These are phyloP conservation scores for Hygrocybe punicea DNA, from an alignment of 768 basidiomycete genomes.

Conservation along the genomic window DNA sequence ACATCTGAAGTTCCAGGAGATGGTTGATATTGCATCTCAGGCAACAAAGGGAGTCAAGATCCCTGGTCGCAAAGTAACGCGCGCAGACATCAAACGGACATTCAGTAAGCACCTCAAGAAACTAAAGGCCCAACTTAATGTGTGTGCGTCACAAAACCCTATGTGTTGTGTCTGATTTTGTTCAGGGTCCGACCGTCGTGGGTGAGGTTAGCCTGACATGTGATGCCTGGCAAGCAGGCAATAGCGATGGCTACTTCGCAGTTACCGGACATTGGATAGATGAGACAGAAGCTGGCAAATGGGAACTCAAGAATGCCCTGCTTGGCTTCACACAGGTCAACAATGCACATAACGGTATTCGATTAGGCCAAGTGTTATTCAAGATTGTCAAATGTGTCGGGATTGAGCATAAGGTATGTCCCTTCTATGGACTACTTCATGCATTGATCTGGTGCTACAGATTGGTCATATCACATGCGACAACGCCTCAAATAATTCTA, in stretches of 20 bases:
- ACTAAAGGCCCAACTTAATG: neutral
- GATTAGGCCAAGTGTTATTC: conserved; percentile 39
- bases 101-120: conserved; percentile 18
- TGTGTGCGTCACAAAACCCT: neutral
- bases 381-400: conserved; percentile 27
- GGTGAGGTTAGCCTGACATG: conserved; percentile 31
- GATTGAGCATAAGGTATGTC: conserved; percentile 30
- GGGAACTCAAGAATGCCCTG: conserved; percentile 29
- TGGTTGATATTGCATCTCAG: no score
- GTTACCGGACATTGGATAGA: conserved; percentile 42
- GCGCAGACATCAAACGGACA: conserved; percentile 26
- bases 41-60: conserved; percentile 35
- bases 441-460: conserved; percentile 14
- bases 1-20: no score
- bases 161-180: no score
- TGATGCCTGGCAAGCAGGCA: conserved; percentile 41
- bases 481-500: conserved; percentile 38
- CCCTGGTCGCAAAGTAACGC: conserved; percentile 26
- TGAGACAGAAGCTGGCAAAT: conserved; percentile 22
- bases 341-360: conserved; percentile 33
- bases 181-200: conserved; percentile 6
- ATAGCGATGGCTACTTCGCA: conserved; percentile 38
- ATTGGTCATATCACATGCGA: conserved; percentile 38
- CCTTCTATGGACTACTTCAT: conserved; percentile 1
- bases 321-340: conserved; percentile 38